Base-by-base conservation (phyloP, 1,284 basidiomycete genomes). In the Phlebopus sp. region DNA sequence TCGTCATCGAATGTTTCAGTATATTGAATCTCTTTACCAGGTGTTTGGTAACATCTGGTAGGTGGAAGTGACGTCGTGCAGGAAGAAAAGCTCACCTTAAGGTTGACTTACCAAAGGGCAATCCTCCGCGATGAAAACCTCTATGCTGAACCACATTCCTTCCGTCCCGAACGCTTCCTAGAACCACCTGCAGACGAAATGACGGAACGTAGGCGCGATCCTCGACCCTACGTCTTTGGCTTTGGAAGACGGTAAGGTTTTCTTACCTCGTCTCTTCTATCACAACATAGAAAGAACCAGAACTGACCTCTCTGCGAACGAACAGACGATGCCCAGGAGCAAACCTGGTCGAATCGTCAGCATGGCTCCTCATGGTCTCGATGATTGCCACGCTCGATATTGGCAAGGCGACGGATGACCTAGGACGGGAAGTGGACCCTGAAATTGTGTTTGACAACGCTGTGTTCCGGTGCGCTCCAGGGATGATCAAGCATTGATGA, bases 201-300 rank as follows among this genome's bases (percentile, higher is more conserved):
- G 52, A 50, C 53, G 4, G 56, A 54, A 50, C 65, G 63, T 47
- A 69, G 59, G 29, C 63, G 67, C 40, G 73, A 80, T 53, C 76
- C 78, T 7, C 64, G 70, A 31, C 66, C 67, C 35, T 77, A 73
- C 51, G 69, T 74, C 1, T 82, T 79, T 59, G 81, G 81, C 4
- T 82, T 79, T 54, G 79, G 79, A 17, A 64, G 81, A 55, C 72
- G 80, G 79, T 75, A 37, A 53, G 67, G n/a, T n/a, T n/a, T n/a
- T n/a, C n/a, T n/a, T n/a, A n/a, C n/a, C n/a, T n/a, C n/a, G n/a
- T n/a, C n/a, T n/a, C n/a, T n/a, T n/a, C n/a, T n/a, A n/a, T n/a
- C n/a, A n/a, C n/a, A n/a, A n/a, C n/a, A n/a, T n/a, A n/a, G n/a
- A n/a, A n/a, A n/a, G n/a, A n/a, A n/a, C n/a, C n/a, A n/a, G n/a